Base-by-base conservation (phyloP, 352 stramenopile genomes). In the Globisporangium irregulare region DNA sequence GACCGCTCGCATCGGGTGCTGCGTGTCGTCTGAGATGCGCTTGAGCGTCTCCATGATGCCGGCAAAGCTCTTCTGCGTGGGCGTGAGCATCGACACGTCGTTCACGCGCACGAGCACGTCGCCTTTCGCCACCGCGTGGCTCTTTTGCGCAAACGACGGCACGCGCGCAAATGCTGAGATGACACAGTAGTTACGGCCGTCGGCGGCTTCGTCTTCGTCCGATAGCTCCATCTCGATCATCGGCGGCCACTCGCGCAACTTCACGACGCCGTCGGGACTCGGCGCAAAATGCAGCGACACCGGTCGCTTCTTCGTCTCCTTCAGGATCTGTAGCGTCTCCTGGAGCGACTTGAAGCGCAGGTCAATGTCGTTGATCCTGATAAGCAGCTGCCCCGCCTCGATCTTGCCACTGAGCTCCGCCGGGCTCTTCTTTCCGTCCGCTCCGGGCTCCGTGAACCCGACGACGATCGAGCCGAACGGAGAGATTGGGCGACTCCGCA, bases 401-500 rank as follows among this genome's bases (percentile, higher is more conserved):
- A 95, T 92, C 59, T 92, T 91, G 43, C 86, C 86, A 20, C 78
- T 92, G 6, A 85, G 69, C 69, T 95, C 86, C 1, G 81, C 87
- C 6, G 77, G 62, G 41, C 76, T 82, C 59, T 87, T 90, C 51
- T 78, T 83, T 22, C 80, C 80, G 57, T 88, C 81, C 0, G 56
- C n/a, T 7, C 61, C 51, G 1, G 75, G 55, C 10, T 81, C 67
- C 25, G 80, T 82, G 67, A 95, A 95, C 0, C 87, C 87, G 10
- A 93, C 72, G 18, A 95, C 80, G 59, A 95, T 94, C n/a, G 85
- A 81, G 1, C 87, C 84, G 64, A 78, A 89, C 8, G 76, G 76
- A 0, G 84, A 76, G 27, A 94, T 53, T 20, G 87, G 86, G 22
- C 87, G 87, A 76, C 84, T 82, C 15, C 87, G 86, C 25, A 95